These are phyloP conservation scores for Penicillium sumatraense DNA, from an alignment of 2,329 filamentous ascomycete genomes.

Conservation along the genomic window DNA sequence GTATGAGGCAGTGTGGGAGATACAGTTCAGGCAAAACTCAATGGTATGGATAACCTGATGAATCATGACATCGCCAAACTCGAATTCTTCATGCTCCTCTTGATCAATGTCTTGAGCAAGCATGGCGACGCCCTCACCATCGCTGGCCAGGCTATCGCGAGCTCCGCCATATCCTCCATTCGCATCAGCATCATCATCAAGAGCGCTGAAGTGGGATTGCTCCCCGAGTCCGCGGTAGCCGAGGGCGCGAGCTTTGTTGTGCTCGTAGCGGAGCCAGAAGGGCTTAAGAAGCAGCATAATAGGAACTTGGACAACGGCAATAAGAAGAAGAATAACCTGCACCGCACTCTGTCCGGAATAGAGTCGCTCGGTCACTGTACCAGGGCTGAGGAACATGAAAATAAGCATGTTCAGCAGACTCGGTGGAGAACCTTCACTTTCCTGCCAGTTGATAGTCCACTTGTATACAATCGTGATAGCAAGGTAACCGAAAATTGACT, in stretches of 20 bases:
- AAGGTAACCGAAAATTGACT: conserved; percentile 96
- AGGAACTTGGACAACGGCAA: conserved; percentile 86
- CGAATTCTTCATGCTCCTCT: conserved; percentile 95
- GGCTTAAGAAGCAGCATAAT: conserved; percentile 93
- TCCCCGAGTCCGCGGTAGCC: conserved; percentile 95
- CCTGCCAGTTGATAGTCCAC: conserved; percentile 89
- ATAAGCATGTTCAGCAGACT: conserved; percentile 98
- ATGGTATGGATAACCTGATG: conserved; percentile 99
- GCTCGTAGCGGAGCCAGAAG: conserved; percentile 89
- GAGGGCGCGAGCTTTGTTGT: conserved; percentile 83
- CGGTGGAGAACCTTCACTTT: conserved; percentile 70
- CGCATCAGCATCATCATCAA: conserved; percentile 84
- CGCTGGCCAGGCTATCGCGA: conserved; percentile 71
- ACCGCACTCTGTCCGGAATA: conserved; percentile 78
- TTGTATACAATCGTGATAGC: conserved; percentile 95
- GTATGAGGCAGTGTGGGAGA: conserved; percentile 98
- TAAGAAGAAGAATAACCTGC: conserved; percentile 76
- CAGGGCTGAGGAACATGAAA: conserved; percentile 97
- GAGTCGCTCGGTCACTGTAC: conserved; percentile 68
- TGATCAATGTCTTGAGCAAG: conserved; percentile 82
- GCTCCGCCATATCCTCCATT: conserved; percentile 63
- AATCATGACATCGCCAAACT: conserved; percentile 97
- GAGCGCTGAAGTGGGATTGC: conserved; percentile 81
- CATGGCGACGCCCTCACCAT: conserved; percentile 83
- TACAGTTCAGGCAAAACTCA: conserved; percentile 98